Evolutionary conservation across 495 filamentous ascomycete genomes (phyloP).

Genomic region (Neurospora sp.): DNA sequence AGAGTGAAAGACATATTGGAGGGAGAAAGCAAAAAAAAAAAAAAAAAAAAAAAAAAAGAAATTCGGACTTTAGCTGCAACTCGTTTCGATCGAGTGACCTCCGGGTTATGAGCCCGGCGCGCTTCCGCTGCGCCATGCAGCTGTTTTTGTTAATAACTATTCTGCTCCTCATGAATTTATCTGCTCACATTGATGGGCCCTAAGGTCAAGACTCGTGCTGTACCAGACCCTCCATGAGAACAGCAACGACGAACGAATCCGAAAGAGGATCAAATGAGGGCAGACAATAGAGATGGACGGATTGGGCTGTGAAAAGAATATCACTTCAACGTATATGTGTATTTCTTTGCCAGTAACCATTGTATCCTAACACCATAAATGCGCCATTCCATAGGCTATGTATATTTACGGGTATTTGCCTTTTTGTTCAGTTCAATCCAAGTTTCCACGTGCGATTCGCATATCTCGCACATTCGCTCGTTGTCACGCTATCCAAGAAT

Average conservation of each 20-base stretch:
- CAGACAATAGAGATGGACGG: not conserved
- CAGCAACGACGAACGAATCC: not conserved
- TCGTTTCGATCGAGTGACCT: constrained; percentile 10
- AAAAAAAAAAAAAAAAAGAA: not conserved
- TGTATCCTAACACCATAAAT: not conserved
- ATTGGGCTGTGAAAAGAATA: not conserved
- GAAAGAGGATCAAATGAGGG: not conserved
- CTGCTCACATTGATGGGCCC: not conserved
- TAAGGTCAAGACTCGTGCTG: not conserved
- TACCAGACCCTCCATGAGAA: not conserved
- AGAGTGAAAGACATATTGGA: not conserved
- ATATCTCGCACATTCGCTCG: no score
- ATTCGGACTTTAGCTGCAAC: not conserved
- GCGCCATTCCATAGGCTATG: not conserved
- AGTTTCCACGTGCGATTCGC: no score
- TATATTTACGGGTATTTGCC: not conserved
- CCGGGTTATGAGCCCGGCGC: constrained; percentile 9
- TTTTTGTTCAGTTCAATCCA: not conserved
- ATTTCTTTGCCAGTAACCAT: not conserved
- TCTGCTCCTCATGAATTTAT: accelerated
- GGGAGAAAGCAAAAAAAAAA: not conserved
- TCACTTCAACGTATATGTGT: not conserved
- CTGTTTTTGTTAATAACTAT: not conserved
- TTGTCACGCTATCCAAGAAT: no score
- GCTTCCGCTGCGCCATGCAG: constrained; percentile 8